Conservation (phyloP, 805 yeast species). For the Candida oleophila region DNA sequence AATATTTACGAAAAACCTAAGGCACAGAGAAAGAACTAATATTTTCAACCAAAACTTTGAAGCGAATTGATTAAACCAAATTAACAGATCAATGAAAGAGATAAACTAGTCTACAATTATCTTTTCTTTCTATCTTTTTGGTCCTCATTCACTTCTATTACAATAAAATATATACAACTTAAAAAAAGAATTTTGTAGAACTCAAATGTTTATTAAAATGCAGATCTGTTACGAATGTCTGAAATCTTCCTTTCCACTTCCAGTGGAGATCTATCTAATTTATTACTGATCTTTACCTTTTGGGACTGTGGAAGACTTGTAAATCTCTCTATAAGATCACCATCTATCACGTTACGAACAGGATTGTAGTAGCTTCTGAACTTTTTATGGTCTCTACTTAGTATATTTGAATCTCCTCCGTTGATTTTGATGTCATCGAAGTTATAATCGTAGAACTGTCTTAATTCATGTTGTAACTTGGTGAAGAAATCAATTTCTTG, state of each 20-base stretch:
- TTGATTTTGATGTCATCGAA: conserved; percentile 25
- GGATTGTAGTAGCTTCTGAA: conserved; percentile 85
- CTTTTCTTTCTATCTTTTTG: no score
- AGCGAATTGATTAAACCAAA: no score
- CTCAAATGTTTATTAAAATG: conserved; percentile 18
- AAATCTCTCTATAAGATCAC: conserved; percentile 75
- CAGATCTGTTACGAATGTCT: conserved; percentile 49
- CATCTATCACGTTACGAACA: conserved; percentile 74
- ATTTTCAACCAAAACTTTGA: no score
- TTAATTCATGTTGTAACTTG: conserved; percentile 50
- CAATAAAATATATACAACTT: no score
- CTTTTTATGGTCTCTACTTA: conserved; percentile 65
- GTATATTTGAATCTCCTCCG: conserved; percentile 31
- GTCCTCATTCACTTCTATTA: no score
- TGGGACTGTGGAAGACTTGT: conserved; percentile 29
- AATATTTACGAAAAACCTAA: background rate
- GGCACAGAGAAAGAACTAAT: background rate
- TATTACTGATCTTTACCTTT: conserved; percentile 37
- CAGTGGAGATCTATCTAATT: conserved; percentile 45
- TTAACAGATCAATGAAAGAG: no score
- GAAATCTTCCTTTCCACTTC: conserved; percentile 53
- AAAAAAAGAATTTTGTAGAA: no score
- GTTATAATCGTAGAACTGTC: conserved; percentile 26
- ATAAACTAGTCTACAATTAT: no score
- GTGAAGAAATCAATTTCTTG: conserved; percentile 61